Evolutionary conservation across 78 protist species (phyloP).

Genomic region (Protostelium mycophagum): DNA sequence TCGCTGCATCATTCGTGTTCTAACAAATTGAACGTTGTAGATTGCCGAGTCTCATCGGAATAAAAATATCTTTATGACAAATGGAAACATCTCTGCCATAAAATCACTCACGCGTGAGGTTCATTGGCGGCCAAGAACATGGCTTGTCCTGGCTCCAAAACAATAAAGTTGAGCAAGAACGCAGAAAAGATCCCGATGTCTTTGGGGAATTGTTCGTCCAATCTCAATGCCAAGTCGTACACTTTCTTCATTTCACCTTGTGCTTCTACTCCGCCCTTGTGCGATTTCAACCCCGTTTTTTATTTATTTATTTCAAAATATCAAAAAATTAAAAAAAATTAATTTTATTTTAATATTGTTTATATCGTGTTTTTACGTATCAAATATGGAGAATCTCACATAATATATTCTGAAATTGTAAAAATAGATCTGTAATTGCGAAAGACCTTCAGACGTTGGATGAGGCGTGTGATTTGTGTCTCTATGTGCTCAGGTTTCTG

Average conservation of each 20-base stretch:
- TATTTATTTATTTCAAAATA: no score
- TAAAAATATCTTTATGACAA: neutral
- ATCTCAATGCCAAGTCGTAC: neutral
- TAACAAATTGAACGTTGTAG: neutral
- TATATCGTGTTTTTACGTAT: constrained; percentile 17
- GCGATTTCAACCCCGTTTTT: neutral
- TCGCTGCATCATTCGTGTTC: neutral
- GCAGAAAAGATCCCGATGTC: constrained; percentile 92
- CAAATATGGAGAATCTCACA: constrained; percentile 10
- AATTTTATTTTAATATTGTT: no score
- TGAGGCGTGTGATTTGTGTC: constrained; percentile 3
- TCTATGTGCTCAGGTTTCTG: neutral
- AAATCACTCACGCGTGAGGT: constrained; percentile 93
- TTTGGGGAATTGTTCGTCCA: constrained; percentile 62
- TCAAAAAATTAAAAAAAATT: no score
- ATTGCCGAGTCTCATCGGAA: neutral
- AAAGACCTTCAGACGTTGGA: constrained; percentile 11
- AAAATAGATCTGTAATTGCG: no score
- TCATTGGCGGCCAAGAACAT: constrained; percentile 86
- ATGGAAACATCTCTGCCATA: constrained; percentile 34
- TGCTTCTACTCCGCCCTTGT: neutral
- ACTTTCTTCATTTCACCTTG: neutral
- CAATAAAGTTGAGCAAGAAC: constrained; percentile 79
- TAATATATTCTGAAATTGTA: neutral
- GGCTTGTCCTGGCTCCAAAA: constrained; percentile 85